phyloP scores from a whole-genome alignment of 345 rosid species.

The Rhizophora apiculata region DNA sequence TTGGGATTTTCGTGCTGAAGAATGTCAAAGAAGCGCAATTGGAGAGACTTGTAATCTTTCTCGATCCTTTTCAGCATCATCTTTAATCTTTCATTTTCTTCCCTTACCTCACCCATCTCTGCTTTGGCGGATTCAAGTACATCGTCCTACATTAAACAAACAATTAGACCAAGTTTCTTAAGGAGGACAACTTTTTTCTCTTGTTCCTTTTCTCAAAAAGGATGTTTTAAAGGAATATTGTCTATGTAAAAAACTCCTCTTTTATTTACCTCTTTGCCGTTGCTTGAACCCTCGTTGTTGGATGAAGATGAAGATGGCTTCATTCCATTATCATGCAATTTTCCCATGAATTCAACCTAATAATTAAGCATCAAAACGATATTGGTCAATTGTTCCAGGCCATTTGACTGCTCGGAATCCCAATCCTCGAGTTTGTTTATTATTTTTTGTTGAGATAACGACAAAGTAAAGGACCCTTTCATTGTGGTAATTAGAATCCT shows the following conservation, averaged over 20 bases:
- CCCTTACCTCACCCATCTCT: slow-evolving; percentile 68
- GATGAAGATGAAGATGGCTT: slow-evolving; percentile 31
- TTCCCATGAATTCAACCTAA: slow-evolving; percentile 19
- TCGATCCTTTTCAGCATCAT: slow-evolving; percentile 49
- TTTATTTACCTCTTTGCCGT: slow-evolving; percentile 21
- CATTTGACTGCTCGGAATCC: neutral
- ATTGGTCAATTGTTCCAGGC: neutral
- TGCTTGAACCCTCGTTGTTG: slow-evolving; percentile 22
- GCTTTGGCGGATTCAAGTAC: slow-evolving; percentile 60
- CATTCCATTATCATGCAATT: slow-evolving; percentile 10
- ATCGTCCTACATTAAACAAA: slow-evolving; percentile 26
- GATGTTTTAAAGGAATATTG: neutral
- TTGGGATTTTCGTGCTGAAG: slow-evolving; percentile 39
- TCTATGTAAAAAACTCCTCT: neutral
- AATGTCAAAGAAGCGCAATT: slow-evolving; percentile 54
- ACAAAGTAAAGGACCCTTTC: too few species aligned
- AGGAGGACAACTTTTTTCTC: neutral
- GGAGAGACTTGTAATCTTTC: slow-evolving; percentile 64
- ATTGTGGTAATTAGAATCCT: too few species aligned
- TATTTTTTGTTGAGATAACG: too few species aligned
- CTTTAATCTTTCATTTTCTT: slow-evolving; percentile 68
- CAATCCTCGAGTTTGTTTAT: too few species aligned
- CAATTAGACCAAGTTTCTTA: neutral
- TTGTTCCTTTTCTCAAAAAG: neutral
- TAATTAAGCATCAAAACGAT: slow-evolving; percentile 2